Base-by-base conservation (phyloP, 208 protist species). In the Crithidia expoeki region DNA sequence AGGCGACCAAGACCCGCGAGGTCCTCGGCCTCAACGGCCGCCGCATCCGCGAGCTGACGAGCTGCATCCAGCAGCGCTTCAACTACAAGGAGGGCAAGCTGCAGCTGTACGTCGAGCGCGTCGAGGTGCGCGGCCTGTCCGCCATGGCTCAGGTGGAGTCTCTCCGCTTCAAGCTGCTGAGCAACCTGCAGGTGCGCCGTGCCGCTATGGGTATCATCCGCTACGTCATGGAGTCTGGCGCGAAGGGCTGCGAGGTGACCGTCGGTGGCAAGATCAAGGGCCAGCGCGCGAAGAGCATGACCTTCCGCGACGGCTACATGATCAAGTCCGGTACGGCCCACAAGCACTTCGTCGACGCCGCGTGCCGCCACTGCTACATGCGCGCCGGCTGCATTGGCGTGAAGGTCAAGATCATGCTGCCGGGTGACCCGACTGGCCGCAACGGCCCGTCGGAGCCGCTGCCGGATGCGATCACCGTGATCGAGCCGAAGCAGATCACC, bases 231-330 rank as follows among this genome's bases (percentile, higher is more conserved):
- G 98, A 99, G 85, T 89, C 68, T 65, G 97, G 97, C 68, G 99
- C 98, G 63, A 98, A 98, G 85, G 99, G 99, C 85, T 97, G 93
- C 85, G 99, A 99, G 89, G 97, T 99, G 61, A 94, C 98, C 68
- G 98, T 99, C 42, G 96, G 97, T 53, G 99, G 99, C 79, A 99
- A 99, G 92, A 90, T 99, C 53, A 96, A 99, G 77, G 98, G 94
- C 40, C 98, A 99, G 88, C 97, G 99, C 87, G 99, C 99, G 56
- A 99, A 99, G 93, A 76, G 80, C 68, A 99, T 99, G 98, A 99
- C 99, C 81, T 99, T 99, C 97, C 90, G 88, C 55, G 98, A 99
- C 64, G 99, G 99, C 63, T 99, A 99, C 89, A 99, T 99, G 98
- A 98, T 99, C 87, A 98, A 98, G 80, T 97, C 97, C 57, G 98